Base-by-base conservation (phyloP, 257 asterid species). In the Ligustrum vulgare region DNA sequence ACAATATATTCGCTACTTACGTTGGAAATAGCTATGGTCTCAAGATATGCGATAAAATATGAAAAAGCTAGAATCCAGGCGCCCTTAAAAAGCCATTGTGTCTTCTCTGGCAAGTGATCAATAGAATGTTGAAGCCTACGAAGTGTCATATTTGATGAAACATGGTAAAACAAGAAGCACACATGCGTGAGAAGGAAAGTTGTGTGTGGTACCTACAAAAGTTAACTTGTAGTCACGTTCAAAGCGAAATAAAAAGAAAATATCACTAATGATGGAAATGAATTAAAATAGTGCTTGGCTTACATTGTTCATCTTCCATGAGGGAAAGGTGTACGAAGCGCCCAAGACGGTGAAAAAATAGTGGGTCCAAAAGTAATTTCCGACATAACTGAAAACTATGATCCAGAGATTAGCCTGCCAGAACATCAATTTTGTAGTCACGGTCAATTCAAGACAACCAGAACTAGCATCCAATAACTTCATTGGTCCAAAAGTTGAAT, bases 301-400 rank as follows among this genome's bases (percentile, higher is more conserved):
- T 83, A 92, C 99, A 66, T 93, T 85, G 77, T 92, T 94, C 99
- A 94, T 92, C 88, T 78, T 92, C 98, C 99, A 94, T 37, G 99
- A 94, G 5, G 98, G 99, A 76, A 94, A 94, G 47, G 99, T 94
- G 72, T 94, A 92, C 0, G 99, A 88, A 75, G 98, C 99, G 3
- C 99, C 99, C 85, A 94, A 84, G 35, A 94, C 99, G 8, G 96
- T 89, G 89, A 94, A 94, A 80, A 94, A 94, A 80, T 94, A 94
- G 81, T 94, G 99, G 72, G 99, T 94, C 99, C 99, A 94, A 79
- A 94, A 94, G 92, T 94, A 94, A 81, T 94, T 94, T 41, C 99
- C 99, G 6, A 94, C 99, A 20, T 94, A 94, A 77, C 96, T 89
- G 90, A 94, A 94, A 83, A 92, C 88, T 65, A 85, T 71, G 79